phyloP scores from a whole-genome alignment of 495 filamentous ascomycete species.

The Bacidia rubella region DNA sequence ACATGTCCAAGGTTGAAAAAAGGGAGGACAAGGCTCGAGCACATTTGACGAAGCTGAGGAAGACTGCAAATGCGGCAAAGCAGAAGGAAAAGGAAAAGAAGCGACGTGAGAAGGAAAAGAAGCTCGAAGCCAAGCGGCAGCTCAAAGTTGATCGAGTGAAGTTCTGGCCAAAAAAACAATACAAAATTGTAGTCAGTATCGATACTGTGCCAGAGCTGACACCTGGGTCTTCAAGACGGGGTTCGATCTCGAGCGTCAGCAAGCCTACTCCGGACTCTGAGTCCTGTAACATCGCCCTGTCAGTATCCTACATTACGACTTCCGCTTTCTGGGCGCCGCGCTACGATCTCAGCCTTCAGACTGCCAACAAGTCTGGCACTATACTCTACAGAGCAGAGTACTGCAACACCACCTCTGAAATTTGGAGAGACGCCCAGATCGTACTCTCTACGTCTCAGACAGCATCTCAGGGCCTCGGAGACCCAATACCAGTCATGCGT shows the following conservation, averaged over 20 bases:
- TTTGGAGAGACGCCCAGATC: conserved; percentile 51
- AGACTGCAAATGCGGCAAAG: conserved; percentile 28
- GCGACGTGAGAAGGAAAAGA: conserved; percentile 28
- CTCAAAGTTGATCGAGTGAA: conserved; percentile 36
- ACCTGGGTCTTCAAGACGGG: conserved; percentile 40
- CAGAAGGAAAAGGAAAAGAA: conserved; percentile 20
- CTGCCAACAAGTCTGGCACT: conserved; percentile 36
- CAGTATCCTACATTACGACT: conserved; percentile 49
- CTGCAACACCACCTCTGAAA: conserved; percentile 51
- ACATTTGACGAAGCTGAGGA: conserved; percentile 26
- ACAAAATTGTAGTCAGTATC: conserved; percentile 43
- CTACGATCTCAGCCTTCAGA: conserved; percentile 51
- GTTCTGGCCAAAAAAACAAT: conserved; percentile 46
- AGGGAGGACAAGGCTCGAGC: conserved; percentile 19
- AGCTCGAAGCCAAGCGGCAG: conserved; percentile 33
- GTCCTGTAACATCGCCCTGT: conserved; percentile 31
- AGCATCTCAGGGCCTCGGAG: conserved; percentile 45
- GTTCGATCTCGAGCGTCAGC: conserved; percentile 34
- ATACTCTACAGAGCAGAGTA: conserved; percentile 53
- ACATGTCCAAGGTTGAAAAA: conserved; percentile 17
- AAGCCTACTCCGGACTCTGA: conserved; percentile 13
- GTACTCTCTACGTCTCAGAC: conserved; percentile 57
- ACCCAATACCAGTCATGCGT: conserved; percentile 41
- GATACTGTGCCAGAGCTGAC: conserved; percentile 36
- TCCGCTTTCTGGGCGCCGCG: conserved; percentile 50